Evolutionary conservation across 1,284 basidiomycete species (phyloP).

Genomic region (Ustilago curta): DNA sequence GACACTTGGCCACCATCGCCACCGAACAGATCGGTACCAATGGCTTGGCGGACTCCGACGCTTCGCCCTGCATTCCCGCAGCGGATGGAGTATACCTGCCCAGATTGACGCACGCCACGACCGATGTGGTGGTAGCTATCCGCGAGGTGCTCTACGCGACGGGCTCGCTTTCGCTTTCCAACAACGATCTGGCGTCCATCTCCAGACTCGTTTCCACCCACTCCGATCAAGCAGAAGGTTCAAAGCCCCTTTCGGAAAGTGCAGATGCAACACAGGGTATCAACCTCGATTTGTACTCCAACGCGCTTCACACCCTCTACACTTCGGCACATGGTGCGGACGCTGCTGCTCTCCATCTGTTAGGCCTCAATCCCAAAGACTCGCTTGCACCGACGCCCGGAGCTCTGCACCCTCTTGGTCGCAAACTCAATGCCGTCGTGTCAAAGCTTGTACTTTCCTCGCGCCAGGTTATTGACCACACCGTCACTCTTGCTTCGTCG

Average conservation of each 20-base stretch:
- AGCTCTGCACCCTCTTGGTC: constrained; percentile 68
- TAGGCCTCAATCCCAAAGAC: constrained; percentile 33
- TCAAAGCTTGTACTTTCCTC: constrained; percentile 72
- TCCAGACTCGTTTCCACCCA: constrained; percentile 36
- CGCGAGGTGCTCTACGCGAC: constrained; percentile 54
- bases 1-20: constrained; percentile 45
- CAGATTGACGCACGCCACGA: constrained; percentile 37
- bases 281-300: constrained; percentile 25
- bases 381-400: constrained; percentile 23
- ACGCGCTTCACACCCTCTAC: constrained; percentile 23
- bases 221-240: background rate
- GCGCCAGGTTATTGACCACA: constrained; percentile 69
- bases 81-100: constrained; percentile 32
- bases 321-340: constrained; percentile 10
- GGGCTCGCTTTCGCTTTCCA: constrained; percentile 45
- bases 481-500: constrained; percentile 48
- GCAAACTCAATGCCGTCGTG: constrained; percentile 71
- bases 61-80: constrained; percentile 12
- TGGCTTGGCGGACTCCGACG: constrained; percentile 43
- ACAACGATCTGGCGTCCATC: constrained; percentile 41
- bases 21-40: constrained; percentile 51
- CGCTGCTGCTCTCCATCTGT: constrained; percentile 10
- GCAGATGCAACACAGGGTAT: background rate
- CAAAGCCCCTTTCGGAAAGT: background rate
- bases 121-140: constrained; percentile 44